Evolutionary conservation across 2,329 filamentous ascomycete species (phyloP), one percentile per base, ranked within the genome.

Genomic region (Neocatenulostroma microsporum): DNA sequence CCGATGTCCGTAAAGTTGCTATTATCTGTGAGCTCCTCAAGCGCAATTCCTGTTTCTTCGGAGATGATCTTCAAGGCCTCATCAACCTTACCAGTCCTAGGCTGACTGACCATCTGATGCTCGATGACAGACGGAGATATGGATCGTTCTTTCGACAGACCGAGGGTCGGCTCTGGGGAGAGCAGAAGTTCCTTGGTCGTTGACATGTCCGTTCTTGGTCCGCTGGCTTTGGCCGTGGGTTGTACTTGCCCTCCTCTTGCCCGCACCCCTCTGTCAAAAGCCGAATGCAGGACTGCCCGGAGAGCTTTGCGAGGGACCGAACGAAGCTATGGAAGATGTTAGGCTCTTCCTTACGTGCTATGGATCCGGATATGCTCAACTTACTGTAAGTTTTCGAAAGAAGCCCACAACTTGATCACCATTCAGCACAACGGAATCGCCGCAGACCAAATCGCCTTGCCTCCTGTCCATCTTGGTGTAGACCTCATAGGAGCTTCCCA

Each of bases 361-460:
- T n/a, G n/a, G n/a, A n/a, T n/a, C n/a, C n/a, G n/a, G n/a, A n/a
- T n/a, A n/a, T n/a, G n/a, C n/a, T 8, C 23, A n/a, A n/a, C n/a
- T 8, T n/a, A 24, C 23, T 8, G n/a, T 24, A n/a, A 24, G 9
- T n/a, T 24, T n/a, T n/a, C n/a, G 8, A n/a, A 24, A 24, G 23
- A 24, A 24, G n/a, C 9, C 23, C 23, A 24, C 23, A n/a, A 24
- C 9, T n/a, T 24, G 8, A 24, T n/a, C 23, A n/a, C n/a, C 23
- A n/a, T 24, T 8, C 23, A 24, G n/a, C 9, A 30, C 27, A 8
- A 13, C 27, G 8, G 27, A 8, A 15, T 67, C 64, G 14, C 65
- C 65, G 1, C 48, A 31, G 38, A 53, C 65, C 12, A 59, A 39
- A 7, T 49, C 51, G 12, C 63, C 55, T 2, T 56, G 51, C 6